Evolutionary conservation across 495 filamentous ascomycete genomes (phyloP).

Genomic region (Talaromyces liani): DNA sequence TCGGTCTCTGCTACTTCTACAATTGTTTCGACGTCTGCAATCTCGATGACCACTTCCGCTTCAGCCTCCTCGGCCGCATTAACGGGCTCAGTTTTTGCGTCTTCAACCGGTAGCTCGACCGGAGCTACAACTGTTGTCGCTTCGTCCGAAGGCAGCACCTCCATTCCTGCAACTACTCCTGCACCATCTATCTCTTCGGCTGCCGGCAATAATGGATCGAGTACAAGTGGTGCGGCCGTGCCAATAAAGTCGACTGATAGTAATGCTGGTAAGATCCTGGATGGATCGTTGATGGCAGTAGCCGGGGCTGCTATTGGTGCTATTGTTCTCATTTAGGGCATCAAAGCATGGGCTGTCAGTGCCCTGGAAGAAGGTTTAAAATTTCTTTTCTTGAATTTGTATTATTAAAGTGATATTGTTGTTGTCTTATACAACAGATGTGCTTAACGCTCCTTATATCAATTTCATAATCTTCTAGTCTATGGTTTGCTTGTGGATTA

Average conservation of each 20-base stretch:
- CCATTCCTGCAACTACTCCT: conserved; percentile 12
- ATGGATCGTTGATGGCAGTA: conserved; percentile 13
- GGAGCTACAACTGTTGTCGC: conserved; percentile 3
- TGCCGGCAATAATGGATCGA: background rate
- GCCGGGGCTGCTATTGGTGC: conserved; percentile 27
- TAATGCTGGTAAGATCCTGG: conserved; percentile 11
- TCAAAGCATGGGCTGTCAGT: background rate
- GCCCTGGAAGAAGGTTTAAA: background rate
- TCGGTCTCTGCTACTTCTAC: background rate
- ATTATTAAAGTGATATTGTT: background rate
- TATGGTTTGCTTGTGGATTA: background rate
- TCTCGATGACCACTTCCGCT: conserved; percentile 9
- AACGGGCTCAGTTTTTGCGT: conserved; percentile 11
- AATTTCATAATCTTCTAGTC: background rate
- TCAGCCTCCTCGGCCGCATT: conserved; percentile 7
- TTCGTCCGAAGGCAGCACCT: background rate
- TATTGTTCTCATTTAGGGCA: conserved; percentile 12
- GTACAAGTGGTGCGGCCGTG: conserved; percentile 8
- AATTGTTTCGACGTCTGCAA: background rate
- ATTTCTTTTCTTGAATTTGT: background rate
- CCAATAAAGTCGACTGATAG: conserved; percentile 7
- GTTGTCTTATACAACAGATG: background rate
- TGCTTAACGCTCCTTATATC: background rate
- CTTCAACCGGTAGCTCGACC: conserved; percentile 15
- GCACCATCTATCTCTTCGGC: conserved; percentile 10